Base-by-base conservation (phyloP, 1,284 basidiomycete genomes). In the Tausonia pullulans region DNA sequence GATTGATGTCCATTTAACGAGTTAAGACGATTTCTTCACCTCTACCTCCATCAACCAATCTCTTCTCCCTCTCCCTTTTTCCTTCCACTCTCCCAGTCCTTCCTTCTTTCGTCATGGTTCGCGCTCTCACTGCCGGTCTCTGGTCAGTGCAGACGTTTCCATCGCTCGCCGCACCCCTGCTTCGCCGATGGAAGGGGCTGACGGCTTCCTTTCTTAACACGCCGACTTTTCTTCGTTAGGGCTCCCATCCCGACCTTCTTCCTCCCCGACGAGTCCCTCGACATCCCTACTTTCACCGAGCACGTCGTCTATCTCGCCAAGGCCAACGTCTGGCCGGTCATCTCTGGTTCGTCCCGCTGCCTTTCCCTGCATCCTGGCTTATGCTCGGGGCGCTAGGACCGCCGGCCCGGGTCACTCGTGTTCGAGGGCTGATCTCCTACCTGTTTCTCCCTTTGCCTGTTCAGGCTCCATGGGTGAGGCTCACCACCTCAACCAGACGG, bases 181-280 rank as follows among this genome's bases (percentile, higher is more conserved):
- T 27, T 27, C 27, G 27, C 27, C 27, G 27, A 27, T 27, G 27
- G 27, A 27, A 1, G 27, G 2, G 27, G 27, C 27, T 27, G 27
- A 27, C 27, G 27, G 27, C 27, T 27, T 27, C 27, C 27, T 27
- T 27, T 27, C 27, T 27, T 27, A 2, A 27, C 27, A 27, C 27
- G 27, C 27, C 27, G 27, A 27, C 27, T 27, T 1, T 27, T 27
- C 27, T 27, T 27, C 27, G 1, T 27, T 27, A 27, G 27, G 27
- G 87, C 88, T 10, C 91, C 91, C 40, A 84, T 91, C 71, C 90
- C 87, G 9, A 85, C 89, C 9, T 94, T 94, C 78, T 92, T 92
- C 78, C 76, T 84, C 54, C 81, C 81, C 7, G 81, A 83, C 60
- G 89, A 94, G 75, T 89, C 93, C 71, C 81, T 94, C 68, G 89